These are phyloP conservation scores for Paraphoma sp. DNA, from an alignment of 2,329 filamentous ascomycete genomes.

Conservation along the genomic window DNA sequence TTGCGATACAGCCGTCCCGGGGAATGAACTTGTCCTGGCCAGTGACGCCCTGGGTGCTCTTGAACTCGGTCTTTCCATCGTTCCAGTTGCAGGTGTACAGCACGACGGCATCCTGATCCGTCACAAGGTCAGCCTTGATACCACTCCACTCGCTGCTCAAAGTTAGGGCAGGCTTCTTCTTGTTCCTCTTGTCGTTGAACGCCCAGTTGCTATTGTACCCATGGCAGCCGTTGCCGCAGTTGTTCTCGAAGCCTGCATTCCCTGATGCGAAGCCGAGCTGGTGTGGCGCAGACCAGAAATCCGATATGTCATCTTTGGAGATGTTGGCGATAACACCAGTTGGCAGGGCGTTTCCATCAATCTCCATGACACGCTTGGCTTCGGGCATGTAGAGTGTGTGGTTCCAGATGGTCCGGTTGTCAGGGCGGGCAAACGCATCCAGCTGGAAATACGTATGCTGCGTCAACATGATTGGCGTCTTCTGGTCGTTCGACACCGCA, in stretches of 20 bases:
- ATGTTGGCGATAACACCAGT: slow-evolving; percentile 41
- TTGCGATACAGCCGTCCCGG: slow-evolving; percentile 42
- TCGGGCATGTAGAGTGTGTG: slow-evolving; percentile 42
- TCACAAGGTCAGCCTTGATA: slow-evolving; percentile 40
- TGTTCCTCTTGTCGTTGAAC: slow-evolving; percentile 32
- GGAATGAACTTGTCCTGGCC: slow-evolving; percentile 42
- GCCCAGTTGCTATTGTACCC: slow-evolving; percentile 45
- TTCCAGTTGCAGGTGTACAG: slow-evolving; percentile 47
- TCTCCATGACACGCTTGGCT: slow-evolving; percentile 32
- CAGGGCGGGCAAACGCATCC: slow-evolving; percentile 39
- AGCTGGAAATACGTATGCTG: slow-evolving; percentile 48
- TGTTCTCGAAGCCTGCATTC: slow-evolving; percentile 32
- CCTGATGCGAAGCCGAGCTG: slow-evolving; percentile 40
- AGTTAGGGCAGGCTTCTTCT: slow-evolving; percentile 30
- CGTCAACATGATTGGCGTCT: slow-evolving; percentile 41
- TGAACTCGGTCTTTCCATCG: slow-evolving; percentile 44
- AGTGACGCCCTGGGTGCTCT: slow-evolving; percentile 37
- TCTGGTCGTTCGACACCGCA: slow-evolving; percentile 33
- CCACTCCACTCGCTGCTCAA: slow-evolving; percentile 39
- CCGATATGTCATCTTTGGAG: slow-evolving; percentile 29
- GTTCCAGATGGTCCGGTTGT: slow-evolving; percentile 42
- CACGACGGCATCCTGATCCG: slow-evolving; percentile 42
- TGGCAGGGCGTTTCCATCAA: slow-evolving; percentile 37
- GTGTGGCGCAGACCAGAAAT: slow-evolving; percentile 42
- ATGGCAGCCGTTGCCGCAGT: slow-evolving; percentile 43